phyloP scores from a whole-genome alignment of 176 grass and related monocot species.

The Tillandsia leiboldiana region DNA sequence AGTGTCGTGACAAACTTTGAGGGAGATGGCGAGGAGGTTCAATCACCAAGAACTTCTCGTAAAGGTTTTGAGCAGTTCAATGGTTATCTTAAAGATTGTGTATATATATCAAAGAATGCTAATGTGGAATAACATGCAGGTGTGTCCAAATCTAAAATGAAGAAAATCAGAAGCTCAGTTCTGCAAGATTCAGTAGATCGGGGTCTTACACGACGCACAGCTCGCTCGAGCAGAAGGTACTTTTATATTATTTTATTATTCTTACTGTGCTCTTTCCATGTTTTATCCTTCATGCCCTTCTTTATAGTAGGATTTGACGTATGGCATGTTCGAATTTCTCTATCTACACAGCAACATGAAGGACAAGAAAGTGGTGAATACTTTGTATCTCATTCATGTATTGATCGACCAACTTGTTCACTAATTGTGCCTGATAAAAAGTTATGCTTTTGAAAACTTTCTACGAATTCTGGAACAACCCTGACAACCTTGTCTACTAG shows the following conservation, averaged over 20 bases:
- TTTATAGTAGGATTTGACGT: too few species aligned
- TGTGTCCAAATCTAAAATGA: slow-evolving; percentile 20
- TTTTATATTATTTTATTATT: neutral
- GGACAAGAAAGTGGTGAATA: too few species aligned
- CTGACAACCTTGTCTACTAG: too few species aligned
- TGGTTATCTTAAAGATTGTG: neutral
- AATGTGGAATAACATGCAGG: slow-evolving; percentile 24
- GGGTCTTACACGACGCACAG: slow-evolving; percentile 22
- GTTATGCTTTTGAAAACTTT: too few species aligned
- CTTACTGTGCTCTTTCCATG: neutral
- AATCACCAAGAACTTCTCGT: slow-evolving; percentile 18
- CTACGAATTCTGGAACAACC: too few species aligned
- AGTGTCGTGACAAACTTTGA: slow-evolving; percentile 20
- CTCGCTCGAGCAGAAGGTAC: slow-evolving; percentile 46
- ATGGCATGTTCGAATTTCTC: too few species aligned
- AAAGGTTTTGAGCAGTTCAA: slow-evolving; percentile 32
- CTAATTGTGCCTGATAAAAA: too few species aligned
- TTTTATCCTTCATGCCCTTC: neutral
- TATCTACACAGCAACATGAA: too few species aligned
- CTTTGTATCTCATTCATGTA: too few species aligned
- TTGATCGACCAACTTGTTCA: too few species aligned
- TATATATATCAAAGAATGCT: slow-evolving; percentile 3
- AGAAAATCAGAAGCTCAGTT: slow-evolving; percentile 25
- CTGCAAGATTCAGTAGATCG: slow-evolving; percentile 30
- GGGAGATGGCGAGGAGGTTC: slow-evolving; percentile 42